Conservation (phyloP, 495 filamentous ascomycete species). For the Talaromyces trachyspermus region DNA sequence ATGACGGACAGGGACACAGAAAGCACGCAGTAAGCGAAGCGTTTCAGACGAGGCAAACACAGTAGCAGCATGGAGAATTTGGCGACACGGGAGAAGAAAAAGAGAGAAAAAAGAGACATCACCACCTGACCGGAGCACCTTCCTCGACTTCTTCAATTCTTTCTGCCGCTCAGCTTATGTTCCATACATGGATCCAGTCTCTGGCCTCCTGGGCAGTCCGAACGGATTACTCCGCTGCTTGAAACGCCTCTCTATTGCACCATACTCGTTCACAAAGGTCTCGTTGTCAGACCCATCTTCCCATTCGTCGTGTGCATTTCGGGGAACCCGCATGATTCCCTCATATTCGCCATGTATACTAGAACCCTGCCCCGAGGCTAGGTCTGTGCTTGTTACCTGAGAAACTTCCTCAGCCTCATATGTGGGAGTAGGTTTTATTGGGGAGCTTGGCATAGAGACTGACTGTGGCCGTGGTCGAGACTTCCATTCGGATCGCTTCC, state of each 20-base stretch:
- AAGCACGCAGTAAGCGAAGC: neutral
- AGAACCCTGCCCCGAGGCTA: too few relatives aligned
- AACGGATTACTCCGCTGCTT: neutral
- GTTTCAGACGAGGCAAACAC: neutral
- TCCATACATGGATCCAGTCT: neutral
- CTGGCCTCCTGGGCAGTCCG: neutral
- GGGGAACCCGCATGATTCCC: too few relatives aligned
- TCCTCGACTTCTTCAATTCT: neutral
- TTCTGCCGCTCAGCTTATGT: neutral
- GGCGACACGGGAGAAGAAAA: neutral
- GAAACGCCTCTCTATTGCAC: neutral
- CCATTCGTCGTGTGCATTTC: too few relatives aligned
- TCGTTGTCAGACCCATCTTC: neutral
- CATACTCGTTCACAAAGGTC: neutral
- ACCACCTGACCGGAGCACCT: neutral
- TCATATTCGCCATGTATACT: too few relatives aligned
- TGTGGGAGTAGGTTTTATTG: neutral
- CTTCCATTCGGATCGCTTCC: neutral
- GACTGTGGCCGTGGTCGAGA: neutral
- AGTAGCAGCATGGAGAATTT: neutral
- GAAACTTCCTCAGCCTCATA: neutral
- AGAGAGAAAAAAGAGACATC: neutral
- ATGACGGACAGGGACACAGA: neutral
- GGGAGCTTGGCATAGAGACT: neutral
- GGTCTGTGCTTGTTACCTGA: neutral